Base-by-base conservation (phyloP, 2,329 filamentous ascomycete species). In the Nemania serpens region DNA sequence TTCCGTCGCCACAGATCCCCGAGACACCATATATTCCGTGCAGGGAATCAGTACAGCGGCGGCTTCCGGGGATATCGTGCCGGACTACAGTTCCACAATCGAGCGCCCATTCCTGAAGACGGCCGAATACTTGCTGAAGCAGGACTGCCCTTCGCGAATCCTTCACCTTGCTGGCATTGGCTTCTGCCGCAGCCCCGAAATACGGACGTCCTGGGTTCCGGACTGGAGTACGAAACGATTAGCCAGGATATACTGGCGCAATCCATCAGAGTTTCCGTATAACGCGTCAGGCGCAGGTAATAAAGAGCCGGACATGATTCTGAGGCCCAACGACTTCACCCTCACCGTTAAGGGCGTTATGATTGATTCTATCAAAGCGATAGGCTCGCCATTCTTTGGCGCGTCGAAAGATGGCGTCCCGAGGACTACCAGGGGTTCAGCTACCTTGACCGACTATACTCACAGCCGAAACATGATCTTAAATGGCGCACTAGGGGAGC, bases 161-260 rank as follows among this genome's bases (percentile, higher is more conserved):
- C 51, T 54, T 34, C 51, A 54, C 22, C 41, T 45, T 34, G 51
- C 51, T n/a, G 51, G 51, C 18, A 43, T 54, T 54, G 51, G 51
- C 15, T 54, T 46, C 51, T 22, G 36, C 36, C 51, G 51, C 7
- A 46, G 29, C 22, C 5, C 39, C 22, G 22, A 54, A 7, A 33
- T 54, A 36, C 51, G n/a, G 29, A 25, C 51, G 3, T 54, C 51
- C 11, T 54, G 51, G 51, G 51, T 46, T 17, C 51, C 51, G 29
- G 51, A 54, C 18, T 54, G 51, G 51, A 54, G 25, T 34, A 46
- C 29, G 9, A 54, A 54, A 29, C 46, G 41, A 46, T 12, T 46
- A n/a, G n/a, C 37, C 25, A 36, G 22, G 11, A 36, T 43, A 10
- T 54, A 45, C 33, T 54, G 51, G 51, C 41, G 51, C n/a, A 29